Base-by-base conservation (phyloP, 768 basidiomycete species). In the Panaeolus papilionaceus region DNA sequence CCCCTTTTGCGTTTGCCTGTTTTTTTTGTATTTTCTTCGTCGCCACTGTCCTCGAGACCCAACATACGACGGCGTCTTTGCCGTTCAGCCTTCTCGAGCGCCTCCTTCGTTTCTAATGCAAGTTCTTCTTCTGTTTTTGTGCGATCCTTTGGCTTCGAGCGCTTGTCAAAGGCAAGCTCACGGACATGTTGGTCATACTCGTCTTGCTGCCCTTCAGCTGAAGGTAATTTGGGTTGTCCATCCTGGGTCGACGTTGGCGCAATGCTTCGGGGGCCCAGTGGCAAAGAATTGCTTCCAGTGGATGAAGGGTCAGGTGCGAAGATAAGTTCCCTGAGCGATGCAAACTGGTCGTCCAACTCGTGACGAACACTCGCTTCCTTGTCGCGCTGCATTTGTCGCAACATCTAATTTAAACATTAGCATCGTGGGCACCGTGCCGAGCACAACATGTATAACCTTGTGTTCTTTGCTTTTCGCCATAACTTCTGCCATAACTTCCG, bases 401-500 rank as follows among this genome's bases (percentile, higher is more conserved):
- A 89, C 64, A 93, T 79, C 97, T 99, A 67, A 33, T 44, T 28
- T 10, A 37, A 40, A 58, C 18, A 38, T 47, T 62, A 38, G 67
- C 39, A 67, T 12, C 14, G 51, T 10, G 65, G 51, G 67, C 38
- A 42, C 79, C 23, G 20, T 65, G 45, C 40, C 11, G 23, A n/a
- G 42, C n/a, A 12, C 40, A 23, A 58, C 4, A 14, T 28, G 61
- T 75, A 79, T 38, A 71, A 95, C 97, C 83, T 97, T 98, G 81
- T 99, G 89, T 62, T 90, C 89, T 79, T 99, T 99, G 79, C 95
- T 96, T 80, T 99, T 99, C 1, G 95, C 93, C 54, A 99, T 94
- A 39, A 99, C 93, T 77, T 99, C 98, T 0, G 93, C 88, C 98
- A 99, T 99, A 68, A 98, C 94, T 74, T 99, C 96, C 1, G 93